Conservation (phyloP, 192 early-diverging fungal genomes). For the Thoreauomyces humboldtii region DNA sequence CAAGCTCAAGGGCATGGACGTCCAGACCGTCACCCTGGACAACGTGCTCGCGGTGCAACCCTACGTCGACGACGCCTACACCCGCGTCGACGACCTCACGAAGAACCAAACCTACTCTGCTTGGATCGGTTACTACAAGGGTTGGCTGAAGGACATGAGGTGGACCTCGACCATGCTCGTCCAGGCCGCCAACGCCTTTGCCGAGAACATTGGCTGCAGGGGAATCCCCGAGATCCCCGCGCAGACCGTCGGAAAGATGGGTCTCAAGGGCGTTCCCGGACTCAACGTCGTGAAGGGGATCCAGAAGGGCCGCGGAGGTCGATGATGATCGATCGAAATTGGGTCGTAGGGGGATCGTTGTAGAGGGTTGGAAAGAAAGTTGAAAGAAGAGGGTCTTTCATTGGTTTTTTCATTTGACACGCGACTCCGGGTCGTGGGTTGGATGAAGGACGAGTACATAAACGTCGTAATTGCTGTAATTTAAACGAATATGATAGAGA, state of each 20-base stretch:
- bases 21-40: neutral
- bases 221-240: constrained; percentile 14
- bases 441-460: too few species aligned
- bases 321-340: too few species aligned
- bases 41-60: neutral
- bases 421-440: too few species aligned
- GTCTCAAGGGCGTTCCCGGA: constrained; percentile 36
- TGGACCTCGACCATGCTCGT: constrained; percentile 20
- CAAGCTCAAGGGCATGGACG: neutral
- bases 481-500: too few species aligned
- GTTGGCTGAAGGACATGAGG: constrained; percentile 6
- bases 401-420: too few species aligned
- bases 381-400: too few species aligned
- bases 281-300: constrained; percentile 12
- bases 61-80: neutral
- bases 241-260: constrained; percentile 41
- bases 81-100: constrained; percentile 1
- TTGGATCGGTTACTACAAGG: constrained; percentile 34
- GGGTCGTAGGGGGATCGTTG: too few species aligned
- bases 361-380: too few species aligned
- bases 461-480: too few species aligned
- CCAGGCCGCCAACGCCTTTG: constrained; percentile 17
- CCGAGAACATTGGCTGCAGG: constrained; percentile 15
- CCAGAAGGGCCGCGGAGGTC: too few species aligned
- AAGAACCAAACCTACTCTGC: constrained; percentile 19